Evolutionary conservation across 2,329 filamentous ascomycete species (phyloP).

Genomic region (Sporothrix humicola): DNA sequence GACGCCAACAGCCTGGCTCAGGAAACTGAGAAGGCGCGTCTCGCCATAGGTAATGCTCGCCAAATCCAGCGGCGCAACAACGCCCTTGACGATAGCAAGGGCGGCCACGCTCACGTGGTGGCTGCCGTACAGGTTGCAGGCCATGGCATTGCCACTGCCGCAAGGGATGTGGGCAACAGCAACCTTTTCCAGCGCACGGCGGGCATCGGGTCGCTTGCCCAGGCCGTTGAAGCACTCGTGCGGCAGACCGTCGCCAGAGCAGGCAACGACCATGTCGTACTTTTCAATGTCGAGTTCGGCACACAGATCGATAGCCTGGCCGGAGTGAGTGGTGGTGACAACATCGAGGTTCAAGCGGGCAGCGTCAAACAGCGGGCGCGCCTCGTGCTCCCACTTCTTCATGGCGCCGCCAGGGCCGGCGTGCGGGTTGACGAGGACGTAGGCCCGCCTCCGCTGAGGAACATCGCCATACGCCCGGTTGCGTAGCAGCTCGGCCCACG

Average conservation of each 20-base stretch:
- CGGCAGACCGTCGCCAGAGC: slow-evolving; percentile 88
- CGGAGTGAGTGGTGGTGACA: slow-evolving; percentile 70
- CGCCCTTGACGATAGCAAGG: slow-evolving; percentile 83
- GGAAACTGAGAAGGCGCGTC: slow-evolving; percentile 77
- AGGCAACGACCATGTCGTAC: slow-evolving; percentile 85
- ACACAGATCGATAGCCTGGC: slow-evolving; percentile 80
- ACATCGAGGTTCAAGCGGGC: slow-evolving; percentile 79
- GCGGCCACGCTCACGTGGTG: slow-evolving; percentile 76
- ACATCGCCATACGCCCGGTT: slow-evolving; percentile 75
- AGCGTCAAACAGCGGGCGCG: slow-evolving; percentile 81
- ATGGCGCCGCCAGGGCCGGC: slow-evolving; percentile 80
- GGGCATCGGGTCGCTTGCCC: slow-evolving; percentile 75
- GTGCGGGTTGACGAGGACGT: slow-evolving; percentile 89
- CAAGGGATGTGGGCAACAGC: slow-evolving; percentile 89
- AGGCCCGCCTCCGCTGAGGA: slow-evolving; percentile 72
- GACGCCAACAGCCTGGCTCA: slow-evolving; percentile 88
- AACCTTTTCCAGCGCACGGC: slow-evolving; percentile 73
- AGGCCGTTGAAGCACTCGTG: slow-evolving; percentile 96
- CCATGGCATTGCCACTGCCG: slow-evolving; percentile 93
- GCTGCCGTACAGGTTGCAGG: slow-evolving; percentile 85
- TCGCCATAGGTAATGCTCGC: slow-evolving; percentile 85
- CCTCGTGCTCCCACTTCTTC: slow-evolving; percentile 74
- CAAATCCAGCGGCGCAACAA: slow-evolving; percentile 83
- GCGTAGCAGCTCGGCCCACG: slow-evolving; percentile 70
- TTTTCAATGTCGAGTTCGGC: slow-evolving; percentile 75